These are phyloP conservation scores for Lecanosticta acicola DNA, from an alignment of 2,329 filamentous ascomycete species.

Conservation along the genomic window DNA sequence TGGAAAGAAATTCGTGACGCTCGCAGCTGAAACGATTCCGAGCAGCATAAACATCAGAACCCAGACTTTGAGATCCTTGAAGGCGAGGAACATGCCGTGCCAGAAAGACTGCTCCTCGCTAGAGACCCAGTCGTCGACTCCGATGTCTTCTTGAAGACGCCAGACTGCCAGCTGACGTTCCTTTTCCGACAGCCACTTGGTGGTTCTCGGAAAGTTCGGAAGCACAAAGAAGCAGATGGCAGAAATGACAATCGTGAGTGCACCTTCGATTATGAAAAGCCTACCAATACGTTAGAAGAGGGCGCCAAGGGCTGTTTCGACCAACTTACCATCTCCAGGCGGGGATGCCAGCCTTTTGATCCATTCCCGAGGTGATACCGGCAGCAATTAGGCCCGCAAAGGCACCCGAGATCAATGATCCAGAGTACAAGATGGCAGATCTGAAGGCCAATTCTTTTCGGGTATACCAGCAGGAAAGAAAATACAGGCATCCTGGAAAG, in stretches of 20 bases:
- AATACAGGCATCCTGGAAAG: slow-evolving; percentile 44
- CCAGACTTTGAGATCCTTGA: slow-evolving; percentile 33
- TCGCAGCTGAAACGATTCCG: slow-evolving; percentile 32
- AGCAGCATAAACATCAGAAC: slow-evolving; percentile 34
- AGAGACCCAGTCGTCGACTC: slow-evolving; percentile 30
- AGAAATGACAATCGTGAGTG: slow-evolving; percentile 34
- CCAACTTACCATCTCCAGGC: slow-evolving; percentile 32
- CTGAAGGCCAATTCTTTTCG: slow-evolving; percentile 48
- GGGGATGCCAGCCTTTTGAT: slow-evolving; percentile 28
- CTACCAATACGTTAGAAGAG: slow-evolving; percentile 9
- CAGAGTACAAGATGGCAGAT: slow-evolving; percentile 50
- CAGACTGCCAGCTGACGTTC: slow-evolving; percentile 30
- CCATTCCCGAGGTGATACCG: slow-evolving; percentile 43
- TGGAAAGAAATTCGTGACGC: slow-evolving; percentile 33
- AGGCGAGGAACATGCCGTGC: slow-evolving; percentile 30
- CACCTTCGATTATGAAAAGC: slow-evolving; percentile 37
- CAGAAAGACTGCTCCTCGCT: slow-evolving; percentile 29
- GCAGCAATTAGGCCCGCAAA: slow-evolving; percentile 53
- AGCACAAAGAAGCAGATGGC: slow-evolving; percentile 32
- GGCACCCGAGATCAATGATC: slow-evolving; percentile 45
- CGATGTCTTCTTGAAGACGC: slow-evolving; percentile 32
- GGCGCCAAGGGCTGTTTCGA: neutral
- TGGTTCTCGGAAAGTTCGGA: slow-evolving; percentile 35
- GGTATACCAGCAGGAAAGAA: slow-evolving; percentile 50
- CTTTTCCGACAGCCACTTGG: slow-evolving; percentile 29